Conservation (phyloP, 768 basidiomycete species). For the Gymnopilus dilepis region DNA sequence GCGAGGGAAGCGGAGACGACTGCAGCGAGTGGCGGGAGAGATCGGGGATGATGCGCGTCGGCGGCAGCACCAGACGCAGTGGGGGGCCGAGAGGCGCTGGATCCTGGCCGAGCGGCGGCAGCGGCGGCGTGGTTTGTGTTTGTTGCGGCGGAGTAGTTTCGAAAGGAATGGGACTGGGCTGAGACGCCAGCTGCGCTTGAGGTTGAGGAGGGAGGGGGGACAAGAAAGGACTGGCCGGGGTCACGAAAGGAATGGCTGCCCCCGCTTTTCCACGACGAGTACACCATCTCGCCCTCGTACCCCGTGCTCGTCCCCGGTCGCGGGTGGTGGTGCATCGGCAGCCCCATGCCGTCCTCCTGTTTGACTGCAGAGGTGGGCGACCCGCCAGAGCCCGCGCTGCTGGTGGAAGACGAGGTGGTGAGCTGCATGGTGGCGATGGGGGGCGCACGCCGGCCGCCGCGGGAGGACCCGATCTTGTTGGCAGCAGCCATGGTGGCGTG, state of each 20-base stretch:
- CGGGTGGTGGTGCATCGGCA: conserved; percentile 38
- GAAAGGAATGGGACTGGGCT: conserved; percentile 72
- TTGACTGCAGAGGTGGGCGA: conserved; percentile 35
- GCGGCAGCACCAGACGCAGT: conserved; percentile 53
- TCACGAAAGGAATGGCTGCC: conserved; percentile 74
- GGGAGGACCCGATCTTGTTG: conserved; percentile 42
- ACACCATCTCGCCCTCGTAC: conserved; percentile 54
- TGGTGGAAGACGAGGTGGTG: not conserved
- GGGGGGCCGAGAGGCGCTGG: conserved; percentile 50
- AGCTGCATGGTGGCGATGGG: conserved; percentile 20
- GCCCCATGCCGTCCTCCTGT: conserved; percentile 41
- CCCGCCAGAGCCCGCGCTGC: conserved; percentile 13
- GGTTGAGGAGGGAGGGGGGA: conserved; percentile 35
- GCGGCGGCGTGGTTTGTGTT: not conserved
- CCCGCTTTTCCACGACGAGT: conserved; percentile 23
- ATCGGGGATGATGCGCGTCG: conserved; percentile 36
- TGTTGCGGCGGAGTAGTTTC: conserved; percentile 31
- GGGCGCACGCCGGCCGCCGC: conserved; percentile 26
- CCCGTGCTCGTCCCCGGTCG: conserved; percentile 78
- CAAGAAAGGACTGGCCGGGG: conserved; percentile 84
- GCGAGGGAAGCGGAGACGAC: conserved; percentile 77
- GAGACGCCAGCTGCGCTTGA: conserved; percentile 34
- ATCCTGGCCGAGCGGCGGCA: conserved; percentile 50
- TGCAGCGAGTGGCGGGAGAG: conserved; percentile 76
- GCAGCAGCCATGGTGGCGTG: conserved; percentile 80